phyloP scores from a whole-genome alignment of 164 flowering plant genomes.

The Chimonanthus salicifolius region DNA sequence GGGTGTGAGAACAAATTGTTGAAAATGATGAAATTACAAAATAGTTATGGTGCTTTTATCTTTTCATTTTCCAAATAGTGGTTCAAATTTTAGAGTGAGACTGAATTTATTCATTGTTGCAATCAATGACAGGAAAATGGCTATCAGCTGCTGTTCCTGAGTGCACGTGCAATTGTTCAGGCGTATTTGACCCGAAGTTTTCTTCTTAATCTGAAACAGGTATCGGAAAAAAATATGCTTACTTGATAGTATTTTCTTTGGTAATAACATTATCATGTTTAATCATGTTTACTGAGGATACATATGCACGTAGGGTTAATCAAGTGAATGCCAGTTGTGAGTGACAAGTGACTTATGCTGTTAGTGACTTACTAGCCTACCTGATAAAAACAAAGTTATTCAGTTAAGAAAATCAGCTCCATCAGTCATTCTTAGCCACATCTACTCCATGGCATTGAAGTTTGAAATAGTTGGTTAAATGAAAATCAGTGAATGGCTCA shows the following conservation, averaged over 20 bases:
- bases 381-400: too few relatives aligned
- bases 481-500: too few relatives aligned
- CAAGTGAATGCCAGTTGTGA: too few relatives aligned
- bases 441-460: too few relatives aligned
- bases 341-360: too few relatives aligned
- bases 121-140: conserved; percentile 78
- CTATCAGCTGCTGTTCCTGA: conserved; percentile 85
- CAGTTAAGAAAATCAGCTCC: too few relatives aligned
- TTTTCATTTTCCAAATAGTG: background rate
- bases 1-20: too few relatives aligned
- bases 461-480: too few relatives aligned
- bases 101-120: background rate
- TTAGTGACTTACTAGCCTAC: too few relatives aligned
- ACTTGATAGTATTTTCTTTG: background rate
- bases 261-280: background rate
- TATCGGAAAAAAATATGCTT: conserved; percentile 11
- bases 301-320: too few relatives aligned
- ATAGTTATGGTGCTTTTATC: conserved; percentile 6
- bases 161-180: conserved; percentile 99
- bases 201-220: conserved; percentile 89
- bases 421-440: too few relatives aligned
- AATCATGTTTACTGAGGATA: background rate
- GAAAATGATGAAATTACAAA: background rate
- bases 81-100: background rate
- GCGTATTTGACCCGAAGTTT: conserved; percentile 84